phyloP scores from a whole-genome alignment of 202 grass and related monocot genomes.

The Bolboschoenoplectus hybrid region DNA sequence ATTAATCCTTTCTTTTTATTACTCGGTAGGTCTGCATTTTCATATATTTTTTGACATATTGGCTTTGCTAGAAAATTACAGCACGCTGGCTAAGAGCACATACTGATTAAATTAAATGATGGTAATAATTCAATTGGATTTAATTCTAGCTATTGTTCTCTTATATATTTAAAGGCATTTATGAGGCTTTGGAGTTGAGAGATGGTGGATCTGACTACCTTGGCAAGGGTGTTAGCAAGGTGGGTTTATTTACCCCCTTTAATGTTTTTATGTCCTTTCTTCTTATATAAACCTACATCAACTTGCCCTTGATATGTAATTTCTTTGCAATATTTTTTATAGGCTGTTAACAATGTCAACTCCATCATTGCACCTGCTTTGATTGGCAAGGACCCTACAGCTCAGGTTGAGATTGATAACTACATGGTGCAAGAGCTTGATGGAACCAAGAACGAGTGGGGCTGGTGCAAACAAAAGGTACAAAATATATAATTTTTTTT shows the following conservation, averaged over 20 bases:
- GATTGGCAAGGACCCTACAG: constrained; percentile 80
- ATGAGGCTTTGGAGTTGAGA: constrained; percentile 87
- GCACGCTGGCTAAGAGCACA: background rate
- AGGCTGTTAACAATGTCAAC: constrained; percentile 90
- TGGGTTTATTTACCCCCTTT: constrained; percentile 27
- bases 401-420: constrained; percentile 78
- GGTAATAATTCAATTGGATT: background rate
- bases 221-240: constrained; percentile 95
- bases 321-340: constrained; percentile 18
- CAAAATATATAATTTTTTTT: background rate
- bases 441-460: constrained; percentile 89
- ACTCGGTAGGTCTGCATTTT: background rate
- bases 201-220: constrained; percentile 93
- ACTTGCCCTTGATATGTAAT: background rate
- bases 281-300: background rate
- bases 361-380: constrained; percentile 71
- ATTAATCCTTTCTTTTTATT: background rate
- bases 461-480: constrained; percentile 96
- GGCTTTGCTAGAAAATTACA: background rate
- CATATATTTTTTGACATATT: background rate
- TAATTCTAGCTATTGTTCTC: background rate
- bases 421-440: constrained; percentile 96
- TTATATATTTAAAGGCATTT: constrained; percentile 53
- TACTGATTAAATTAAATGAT: background rate
- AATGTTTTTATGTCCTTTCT: background rate